Base-by-base conservation (phyloP, 2,329 filamentous ascomycete species). In the Sarocladium oryzae region DNA sequence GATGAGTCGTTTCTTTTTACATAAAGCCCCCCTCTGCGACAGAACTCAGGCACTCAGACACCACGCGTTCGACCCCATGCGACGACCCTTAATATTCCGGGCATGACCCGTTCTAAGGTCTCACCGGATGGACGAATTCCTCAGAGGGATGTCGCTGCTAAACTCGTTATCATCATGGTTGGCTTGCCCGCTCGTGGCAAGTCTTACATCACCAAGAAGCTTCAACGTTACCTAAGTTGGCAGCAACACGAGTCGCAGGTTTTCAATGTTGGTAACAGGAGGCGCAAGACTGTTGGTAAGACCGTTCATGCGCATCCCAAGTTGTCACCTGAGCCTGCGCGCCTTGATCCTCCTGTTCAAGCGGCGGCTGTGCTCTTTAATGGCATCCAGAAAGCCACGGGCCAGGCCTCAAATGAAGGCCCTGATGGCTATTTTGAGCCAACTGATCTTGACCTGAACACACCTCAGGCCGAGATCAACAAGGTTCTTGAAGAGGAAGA, bases 171-270 rank as follows among this genome's bases (percentile, higher is more conserved):
- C 61, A 84, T 99, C 66, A 99, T 99, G 93, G 93, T 99, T 54
- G 93, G 93, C 56, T 73, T 99, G 60, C 93, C 93, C 2, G 93
- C 93, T 9, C 79, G 93, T 61, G 93, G 93, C 65, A 99, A 99
- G 73, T 96, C 91, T 51, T 99, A 99, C 70, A 95, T 99, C 62
- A 97, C 93, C 55, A 97, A 97, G 76, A 99, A 99, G 73, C 81
- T 99, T 56, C 88, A 93, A 53, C 82, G 93, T 55, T 99, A 97
- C 65, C 74, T 99, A 49, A 92, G 95, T 48, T 99, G 93, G 93
- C 84, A 96, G 62, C 93, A 99, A 64, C 92, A 99, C 69, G 89
- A 96, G 62, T 93, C 91, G 11, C 81, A 79, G 58, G 96, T 99
- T 60, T 99, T 99, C 81, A 99, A 99, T 62, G 93, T 99, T 33